A percentile compares a stretch with the other conserved stretches of the same genome.
phyloP scores from a whole-genome alignment of 352 stramenopile genomes.

The Phytophthora sojae region DNA sequence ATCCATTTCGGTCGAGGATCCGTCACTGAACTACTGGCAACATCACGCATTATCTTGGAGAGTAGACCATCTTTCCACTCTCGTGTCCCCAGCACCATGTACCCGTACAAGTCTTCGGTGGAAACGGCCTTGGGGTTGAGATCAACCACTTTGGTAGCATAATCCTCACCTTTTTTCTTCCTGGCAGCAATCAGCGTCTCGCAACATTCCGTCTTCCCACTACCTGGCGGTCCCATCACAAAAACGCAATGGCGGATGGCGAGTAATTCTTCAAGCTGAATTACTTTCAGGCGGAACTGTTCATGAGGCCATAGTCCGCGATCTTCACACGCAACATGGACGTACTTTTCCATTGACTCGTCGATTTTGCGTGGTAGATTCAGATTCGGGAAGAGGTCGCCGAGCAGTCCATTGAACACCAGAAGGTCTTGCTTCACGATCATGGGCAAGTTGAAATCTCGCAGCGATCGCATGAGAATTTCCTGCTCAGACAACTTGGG shows the following conservation, averaged over 20 bases:
- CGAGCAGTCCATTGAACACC: slow-evolving; percentile 94
- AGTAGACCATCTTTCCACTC: slow-evolving; percentile 97
- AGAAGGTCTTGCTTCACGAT: slow-evolving; percentile 94
- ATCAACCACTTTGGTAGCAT: slow-evolving; percentile 82
- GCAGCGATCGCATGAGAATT: slow-evolving; percentile 94
- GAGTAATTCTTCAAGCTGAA: slow-evolving; percentile 96
- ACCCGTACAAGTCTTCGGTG: slow-evolving; percentile 97
- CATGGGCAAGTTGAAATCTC: slow-evolving; percentile 97
- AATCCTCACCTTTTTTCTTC: slow-evolving; percentile 72
- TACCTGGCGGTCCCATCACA: slow-evolving; percentile 93
- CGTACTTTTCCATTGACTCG: slow-evolving; percentile 89
- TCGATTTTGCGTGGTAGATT: slow-evolving; percentile 92
- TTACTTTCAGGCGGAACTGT: slow-evolving; percentile 93
- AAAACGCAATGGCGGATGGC: slow-evolving; percentile 96
- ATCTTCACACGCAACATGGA: slow-evolving; percentile 91
- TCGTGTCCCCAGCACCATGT: slow-evolving; percentile 93
- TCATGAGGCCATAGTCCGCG: slow-evolving; percentile 92
- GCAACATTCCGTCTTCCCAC: slow-evolving; percentile 95
- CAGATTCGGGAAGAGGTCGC: slow-evolving; percentile 93
- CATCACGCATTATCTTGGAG: slow-evolving; percentile 94
- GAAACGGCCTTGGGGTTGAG: slow-evolving; percentile 97
- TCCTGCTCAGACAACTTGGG: slow-evolving; percentile 92
- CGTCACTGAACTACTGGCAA: slow-evolving; percentile 70
- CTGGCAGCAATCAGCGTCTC: slow-evolving; percentile 89
- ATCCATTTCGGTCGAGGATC: slow-evolving; percentile 94